Conservation (phyloP, 208 protist genomes). For the Lotmaria passim region DNA sequence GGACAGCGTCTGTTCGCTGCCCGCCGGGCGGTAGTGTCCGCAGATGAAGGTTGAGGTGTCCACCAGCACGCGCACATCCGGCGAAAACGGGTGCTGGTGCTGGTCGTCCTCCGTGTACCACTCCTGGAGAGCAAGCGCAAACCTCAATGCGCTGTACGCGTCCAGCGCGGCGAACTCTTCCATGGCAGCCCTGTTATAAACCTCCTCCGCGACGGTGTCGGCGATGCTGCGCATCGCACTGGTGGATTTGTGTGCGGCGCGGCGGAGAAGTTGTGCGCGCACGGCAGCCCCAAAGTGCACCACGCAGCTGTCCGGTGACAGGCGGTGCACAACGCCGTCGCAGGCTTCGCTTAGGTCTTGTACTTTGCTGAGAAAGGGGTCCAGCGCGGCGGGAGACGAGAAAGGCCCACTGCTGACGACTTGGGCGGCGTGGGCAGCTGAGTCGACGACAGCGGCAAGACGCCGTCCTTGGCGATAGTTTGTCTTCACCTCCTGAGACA, state of each 20-base stretch:
- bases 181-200: too few species aligned
- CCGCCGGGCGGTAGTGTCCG: constrained; percentile 13
- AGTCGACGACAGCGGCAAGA: neutral
- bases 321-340: neutral
- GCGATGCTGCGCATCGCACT: neutral
- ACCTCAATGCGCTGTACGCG: too few species aligned
- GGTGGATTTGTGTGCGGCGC: too few species aligned
- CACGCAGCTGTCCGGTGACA: neutral
- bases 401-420: constrained; percentile 2
- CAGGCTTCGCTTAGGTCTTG: neutral
- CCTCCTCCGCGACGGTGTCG: too few species aligned
- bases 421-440: neutral
- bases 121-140: too few species aligned
- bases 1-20: constrained; percentile 20
- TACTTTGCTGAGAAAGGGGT: constrained; percentile 9
- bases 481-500: neutral
- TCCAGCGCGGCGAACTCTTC: too few species aligned
- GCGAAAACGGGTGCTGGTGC: too few species aligned
- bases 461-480: neutral
- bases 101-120: too few species aligned
- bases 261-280: too few species aligned
- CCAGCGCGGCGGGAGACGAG: constrained; percentile 9
- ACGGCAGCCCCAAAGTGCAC: neutral
- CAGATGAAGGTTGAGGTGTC: constrained; percentile 35
- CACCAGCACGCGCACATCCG: constrained; percentile 23